These are phyloP conservation scores for Beauveria scarabaeidicola DNA, from an alignment of 2,329 filamentous ascomycete species.

Conservation along the genomic window DNA sequence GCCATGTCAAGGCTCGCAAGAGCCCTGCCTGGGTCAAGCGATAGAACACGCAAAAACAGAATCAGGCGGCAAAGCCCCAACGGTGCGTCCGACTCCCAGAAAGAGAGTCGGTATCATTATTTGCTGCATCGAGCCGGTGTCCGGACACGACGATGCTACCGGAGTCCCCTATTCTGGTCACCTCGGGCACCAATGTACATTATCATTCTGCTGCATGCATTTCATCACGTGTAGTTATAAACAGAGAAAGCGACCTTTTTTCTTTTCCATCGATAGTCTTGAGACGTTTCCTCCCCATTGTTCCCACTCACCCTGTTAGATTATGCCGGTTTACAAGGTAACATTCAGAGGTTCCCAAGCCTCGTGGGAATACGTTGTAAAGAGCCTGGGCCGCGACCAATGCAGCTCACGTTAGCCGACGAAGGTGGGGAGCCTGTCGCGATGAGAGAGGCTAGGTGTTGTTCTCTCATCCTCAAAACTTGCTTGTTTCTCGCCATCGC, in stretches of 20 bases:
- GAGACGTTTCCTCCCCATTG: too few relatives aligned
- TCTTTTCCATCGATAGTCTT: background rate
- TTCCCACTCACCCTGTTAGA: background rate
- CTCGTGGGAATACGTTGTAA: background rate
- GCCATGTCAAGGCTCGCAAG: slow-evolving; percentile 94
- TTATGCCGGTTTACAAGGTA: background rate
- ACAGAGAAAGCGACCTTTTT: slow-evolving; percentile 3
- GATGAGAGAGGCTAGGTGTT: background rate
- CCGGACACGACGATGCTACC: background rate
- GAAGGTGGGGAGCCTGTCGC: background rate
- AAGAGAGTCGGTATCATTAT: background rate
- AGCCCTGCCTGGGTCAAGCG: slow-evolving; percentile 96
- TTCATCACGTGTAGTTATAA: slow-evolving; percentile 2
- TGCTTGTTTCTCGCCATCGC: background rate
- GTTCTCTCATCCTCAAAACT: background rate
- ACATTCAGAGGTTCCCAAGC: background rate
- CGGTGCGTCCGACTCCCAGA: background rate
- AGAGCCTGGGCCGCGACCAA: too few relatives aligned
- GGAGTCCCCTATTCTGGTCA: background rate
- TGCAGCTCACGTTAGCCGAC: background rate
- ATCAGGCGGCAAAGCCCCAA: background rate
- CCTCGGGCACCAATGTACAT: background rate
- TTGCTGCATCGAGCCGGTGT: background rate
- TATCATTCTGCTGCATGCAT: slow-evolving; percentile 3
- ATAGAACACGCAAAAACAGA: slow-evolving; percentile 24